Conservation (phyloP, 163 green algal species). For the Scenedesmus sp. region DNA sequence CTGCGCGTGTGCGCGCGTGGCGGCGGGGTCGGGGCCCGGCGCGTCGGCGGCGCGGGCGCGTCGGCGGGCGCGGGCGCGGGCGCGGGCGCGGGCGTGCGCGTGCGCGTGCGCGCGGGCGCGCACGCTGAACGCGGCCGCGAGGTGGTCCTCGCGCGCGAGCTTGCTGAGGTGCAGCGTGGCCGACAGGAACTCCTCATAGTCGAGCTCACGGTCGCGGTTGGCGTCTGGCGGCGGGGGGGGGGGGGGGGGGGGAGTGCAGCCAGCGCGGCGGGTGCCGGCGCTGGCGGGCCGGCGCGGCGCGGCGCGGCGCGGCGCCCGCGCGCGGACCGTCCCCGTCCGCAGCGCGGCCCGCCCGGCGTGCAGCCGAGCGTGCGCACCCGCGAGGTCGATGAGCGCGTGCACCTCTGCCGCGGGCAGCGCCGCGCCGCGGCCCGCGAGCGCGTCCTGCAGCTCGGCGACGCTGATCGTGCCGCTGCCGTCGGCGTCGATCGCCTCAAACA, state of each 20-base stretch:
- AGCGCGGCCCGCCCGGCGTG: too few relatives aligned
- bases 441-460: conserved; percentile 86
- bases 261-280: too few relatives aligned
- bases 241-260: conserved; percentile 25
- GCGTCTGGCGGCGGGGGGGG: too few relatives aligned
- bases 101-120: not conserved
- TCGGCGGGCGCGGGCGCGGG: conserved; percentile 12
- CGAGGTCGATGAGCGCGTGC: conserved; percentile 8
- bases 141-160: conserved; percentile 67
- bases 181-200: conserved; percentile 94
- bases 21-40: conserved; percentile 19
- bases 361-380: too few relatives aligned
- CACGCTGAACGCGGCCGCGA: conserved; percentile 65
- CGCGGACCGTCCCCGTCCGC: not conserved
- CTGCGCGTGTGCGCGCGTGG: conserved; percentile 2
- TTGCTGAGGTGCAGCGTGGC: conserved; percentile 82
- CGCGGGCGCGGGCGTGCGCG: not conserved
- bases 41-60: not conserved
- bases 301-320: too few relatives aligned
- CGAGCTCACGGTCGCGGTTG: conserved; percentile 85
- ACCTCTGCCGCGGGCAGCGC: conserved; percentile 33
- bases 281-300: too few relatives aligned
- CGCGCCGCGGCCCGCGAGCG: conserved; percentile 49
- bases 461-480: conserved; percentile 93
- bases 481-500: conserved; percentile 93